Conservation (phyloP, 2,329 filamentous ascomycete species). For the Alternaria arborescens region DNA sequence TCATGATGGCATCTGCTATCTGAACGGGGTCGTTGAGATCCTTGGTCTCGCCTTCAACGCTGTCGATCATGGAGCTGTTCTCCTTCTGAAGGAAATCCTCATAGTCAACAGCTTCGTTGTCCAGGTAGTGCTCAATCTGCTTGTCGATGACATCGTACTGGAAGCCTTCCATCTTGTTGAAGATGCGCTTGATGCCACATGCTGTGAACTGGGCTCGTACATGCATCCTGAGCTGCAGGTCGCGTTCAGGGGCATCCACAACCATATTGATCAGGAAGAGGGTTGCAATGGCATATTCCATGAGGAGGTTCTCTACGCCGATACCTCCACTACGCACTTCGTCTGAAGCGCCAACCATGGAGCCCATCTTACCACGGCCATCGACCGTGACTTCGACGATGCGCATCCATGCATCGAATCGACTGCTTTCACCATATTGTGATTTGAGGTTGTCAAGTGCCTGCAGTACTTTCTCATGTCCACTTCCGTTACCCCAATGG, state of each 20-base stretch:
- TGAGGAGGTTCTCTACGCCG: slow-evolving; percentile 97
- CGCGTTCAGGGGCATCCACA: slow-evolving; percentile 86
- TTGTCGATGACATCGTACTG: slow-evolving; percentile 99
- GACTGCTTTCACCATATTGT: slow-evolving; percentile 87
- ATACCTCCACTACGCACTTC: slow-evolving; percentile 95
- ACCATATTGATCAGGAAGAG: slow-evolving; percentile 97
- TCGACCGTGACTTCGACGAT: slow-evolving; percentile 97
- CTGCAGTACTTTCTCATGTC: slow-evolving; percentile 92
- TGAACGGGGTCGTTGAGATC: slow-evolving; percentile 92
- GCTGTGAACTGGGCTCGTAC: slow-evolving; percentile 95
- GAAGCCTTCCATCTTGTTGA: slow-evolving; percentile 97
- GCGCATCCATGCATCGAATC: slow-evolving; percentile 98
- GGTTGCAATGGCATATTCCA: slow-evolving; percentile 98
- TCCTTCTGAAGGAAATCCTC: slow-evolving; percentile 95
- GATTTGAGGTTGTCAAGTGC: slow-evolving; percentile 91
- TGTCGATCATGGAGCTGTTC: slow-evolving; percentile 88
- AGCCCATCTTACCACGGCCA: slow-evolving; percentile 98
- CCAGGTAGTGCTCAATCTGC: slow-evolving; percentile 91
- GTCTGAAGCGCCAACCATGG: slow-evolving; percentile 93
- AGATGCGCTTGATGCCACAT: slow-evolving; percentile 91
- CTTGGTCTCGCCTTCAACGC: slow-evolving; percentile 82
- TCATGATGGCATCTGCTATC: slow-evolving; percentile 92
- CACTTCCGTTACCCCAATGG: slow-evolving; percentile 88
- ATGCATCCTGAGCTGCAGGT: slow-evolving; percentile 90
- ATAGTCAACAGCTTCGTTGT: slow-evolving; percentile 97